phyloP scores from a whole-genome alignment of 352 stramenopile genomes.

The Pythium dissotocum region DNA sequence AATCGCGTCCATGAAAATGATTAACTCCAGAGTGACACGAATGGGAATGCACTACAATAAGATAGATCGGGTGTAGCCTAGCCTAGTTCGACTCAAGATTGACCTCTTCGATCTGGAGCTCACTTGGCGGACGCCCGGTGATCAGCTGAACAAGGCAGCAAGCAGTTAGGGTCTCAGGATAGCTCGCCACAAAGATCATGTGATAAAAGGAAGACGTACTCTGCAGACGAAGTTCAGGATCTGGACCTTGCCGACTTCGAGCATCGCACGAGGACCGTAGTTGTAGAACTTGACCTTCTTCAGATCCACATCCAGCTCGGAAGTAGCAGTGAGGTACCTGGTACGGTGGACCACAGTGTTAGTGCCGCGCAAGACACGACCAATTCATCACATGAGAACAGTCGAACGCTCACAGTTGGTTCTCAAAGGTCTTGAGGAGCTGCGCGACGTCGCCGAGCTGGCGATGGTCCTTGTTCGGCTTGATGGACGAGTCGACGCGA shows the following conservation, averaged over 20 bases:
- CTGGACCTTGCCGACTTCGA: constrained; percentile 85
- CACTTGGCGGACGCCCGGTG: constrained; percentile 59
- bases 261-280: constrained; percentile 62
- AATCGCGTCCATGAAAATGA: constrained; percentile 12
- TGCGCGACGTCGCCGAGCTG: constrained; percentile 70
- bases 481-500: constrained; percentile 61
- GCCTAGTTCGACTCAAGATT: constrained; percentile 54
- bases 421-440: constrained; percentile 80
- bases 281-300: constrained; percentile 80
- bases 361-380: background rate
- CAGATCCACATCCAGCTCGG: constrained; percentile 68
- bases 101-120: constrained; percentile 72
- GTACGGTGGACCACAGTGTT: background rate
- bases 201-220: constrained; percentile 35
- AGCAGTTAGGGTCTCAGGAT: background rate
- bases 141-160: constrained; percentile 44
- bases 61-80: constrained; percentile 1
- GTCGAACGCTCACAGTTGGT: constrained; percentile 47
- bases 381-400: background rate
- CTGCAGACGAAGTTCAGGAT: constrained; percentile 90
- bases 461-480: constrained; percentile 58
- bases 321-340: constrained; percentile 71
- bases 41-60: constrained; percentile 21
- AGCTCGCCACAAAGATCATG: background rate
- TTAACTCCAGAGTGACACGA: background rate